phyloP scores from a whole-genome alignment of 1,139 yeast genomes.

The Zygosaccharomyces pseudobailii region DNA sequence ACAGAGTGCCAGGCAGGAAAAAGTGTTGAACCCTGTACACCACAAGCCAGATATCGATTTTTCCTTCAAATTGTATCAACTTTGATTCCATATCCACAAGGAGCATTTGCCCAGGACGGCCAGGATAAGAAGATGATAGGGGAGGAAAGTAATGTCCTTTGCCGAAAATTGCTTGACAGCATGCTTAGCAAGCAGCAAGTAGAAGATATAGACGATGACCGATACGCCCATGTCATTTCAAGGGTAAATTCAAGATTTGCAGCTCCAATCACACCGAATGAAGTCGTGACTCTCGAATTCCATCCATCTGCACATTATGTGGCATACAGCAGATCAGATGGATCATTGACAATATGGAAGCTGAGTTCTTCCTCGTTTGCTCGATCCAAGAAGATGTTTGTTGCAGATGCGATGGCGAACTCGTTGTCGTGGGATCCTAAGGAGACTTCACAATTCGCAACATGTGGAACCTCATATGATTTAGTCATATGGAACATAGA shows the following conservation, averaged over 20 bases:
- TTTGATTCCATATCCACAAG: not conserved
- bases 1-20: too few relatives aligned
- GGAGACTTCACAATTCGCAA: conserved; percentile 48
- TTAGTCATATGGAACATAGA: conserved; percentile 56
- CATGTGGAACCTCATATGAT: conserved; percentile 53
- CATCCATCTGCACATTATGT: conserved; percentile 26
- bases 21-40: not conserved
- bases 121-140: conserved; percentile 8
- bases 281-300: conserved; percentile 23
- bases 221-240: conserved; percentile 18
- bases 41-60: not conserved
- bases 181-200: conserved; percentile 13
- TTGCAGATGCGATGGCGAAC: conserved; percentile 44
- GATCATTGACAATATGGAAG: conserved; percentile 29
- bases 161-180: conserved; percentile 11
- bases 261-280: conserved; percentile 17
- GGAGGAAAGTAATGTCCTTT: conserved; percentile 10
- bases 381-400: conserved; percentile 23
- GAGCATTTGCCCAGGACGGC: not conserved
- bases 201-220: conserved; percentile 26
- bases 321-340: conserved; percentile 32
- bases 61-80: not conserved
- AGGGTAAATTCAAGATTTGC: conserved; percentile 25
- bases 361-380: conserved; percentile 31
- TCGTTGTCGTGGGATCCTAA: conserved; percentile 58